phyloP scores from a whole-genome alignment of 495 filamentous ascomycete genomes.

The Penicillium alfredii region DNA sequence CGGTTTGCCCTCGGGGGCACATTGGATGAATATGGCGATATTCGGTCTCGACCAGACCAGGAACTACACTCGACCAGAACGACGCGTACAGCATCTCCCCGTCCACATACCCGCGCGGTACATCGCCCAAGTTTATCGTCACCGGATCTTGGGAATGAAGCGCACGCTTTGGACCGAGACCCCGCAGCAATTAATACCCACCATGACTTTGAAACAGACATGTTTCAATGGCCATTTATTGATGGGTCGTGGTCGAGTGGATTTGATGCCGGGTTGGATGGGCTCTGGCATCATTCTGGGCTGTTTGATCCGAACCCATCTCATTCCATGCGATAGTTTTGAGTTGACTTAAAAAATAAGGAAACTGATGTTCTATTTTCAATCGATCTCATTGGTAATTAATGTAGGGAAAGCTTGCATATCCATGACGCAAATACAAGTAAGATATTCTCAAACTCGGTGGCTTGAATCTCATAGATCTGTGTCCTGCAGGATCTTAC shows the following conservation, averaged over 20 bases:
- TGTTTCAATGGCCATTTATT: slow-evolving; percentile 44
- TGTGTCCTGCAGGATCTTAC: too few species aligned
- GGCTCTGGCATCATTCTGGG: slow-evolving; percentile 25
- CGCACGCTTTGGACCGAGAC: slow-evolving; percentile 8
- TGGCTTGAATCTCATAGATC: too few species aligned
- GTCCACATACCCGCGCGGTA: not conserved
- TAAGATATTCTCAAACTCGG: too few species aligned
- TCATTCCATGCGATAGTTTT: too few species aligned
- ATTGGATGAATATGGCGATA: slow-evolving; percentile 42
- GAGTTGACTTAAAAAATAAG: too few species aligned
- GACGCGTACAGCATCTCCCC: slow-evolving; percentile 1
- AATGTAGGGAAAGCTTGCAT: too few species aligned
- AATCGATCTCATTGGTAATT: too few species aligned
- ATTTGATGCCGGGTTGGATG: slow-evolving; percentile 36
- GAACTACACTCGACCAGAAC: slow-evolving; percentile 12
- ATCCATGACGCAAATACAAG: too few species aligned
- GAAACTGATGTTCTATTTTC: too few species aligned
- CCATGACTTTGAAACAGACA: slow-evolving; percentile 35
- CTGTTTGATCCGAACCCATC: slow-evolving; percentile 20
- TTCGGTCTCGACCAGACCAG: slow-evolving; percentile 28
- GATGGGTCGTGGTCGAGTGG: slow-evolving; percentile 38
- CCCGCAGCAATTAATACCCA: slow-evolving; percentile 4
- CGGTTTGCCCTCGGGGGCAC: slow-evolving; percentile 34
- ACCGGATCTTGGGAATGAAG: slow-evolving; percentile 9
- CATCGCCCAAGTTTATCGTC: slow-evolving; percentile 3